These are phyloP conservation scores for Saccharomyces hybrid DNA, from an alignment of 1,139 yeast species.

Conservation along the genomic window DNA sequence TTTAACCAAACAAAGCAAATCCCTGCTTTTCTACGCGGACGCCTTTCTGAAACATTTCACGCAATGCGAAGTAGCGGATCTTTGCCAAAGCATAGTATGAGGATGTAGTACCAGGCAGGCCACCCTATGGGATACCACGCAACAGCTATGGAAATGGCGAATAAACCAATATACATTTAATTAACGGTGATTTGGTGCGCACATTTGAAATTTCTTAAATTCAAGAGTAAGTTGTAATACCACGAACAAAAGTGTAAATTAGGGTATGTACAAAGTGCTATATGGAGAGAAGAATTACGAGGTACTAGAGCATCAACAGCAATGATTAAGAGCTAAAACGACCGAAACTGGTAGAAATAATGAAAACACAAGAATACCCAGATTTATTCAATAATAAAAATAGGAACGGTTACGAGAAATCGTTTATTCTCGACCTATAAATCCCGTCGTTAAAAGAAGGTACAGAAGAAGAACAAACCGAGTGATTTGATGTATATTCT, in stretches of 20 bases:
- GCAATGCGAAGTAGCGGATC: neutral
- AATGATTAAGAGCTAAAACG: neutral
- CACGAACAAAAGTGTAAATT: neutral
- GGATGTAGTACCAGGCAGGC: neutral
- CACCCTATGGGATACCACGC: neutral
- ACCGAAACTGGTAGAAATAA: neutral
- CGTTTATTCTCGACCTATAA: neutral
- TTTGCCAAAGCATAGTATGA: neutral
- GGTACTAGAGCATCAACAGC: neutral
- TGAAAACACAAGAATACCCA: neutral
- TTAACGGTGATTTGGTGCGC: neutral
- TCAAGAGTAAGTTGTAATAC: neutral
- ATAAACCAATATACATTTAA: neutral
- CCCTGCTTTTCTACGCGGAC: neutral
- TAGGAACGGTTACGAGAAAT: neutral
- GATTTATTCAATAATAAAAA: neutral
- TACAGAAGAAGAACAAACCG: neutral
- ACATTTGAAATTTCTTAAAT: neutral
- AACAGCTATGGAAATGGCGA: neutral
- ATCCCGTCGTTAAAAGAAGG: neutral
- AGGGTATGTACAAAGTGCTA: neutral
- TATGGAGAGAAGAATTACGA: neutral
- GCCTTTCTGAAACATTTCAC: neutral
- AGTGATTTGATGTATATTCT: neutral
- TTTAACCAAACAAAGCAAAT: neutral